These are phyloP conservation scores for Picea glauca DNA, from an alignment of 75 land plant genomes.

Conservation along the genomic window DNA sequence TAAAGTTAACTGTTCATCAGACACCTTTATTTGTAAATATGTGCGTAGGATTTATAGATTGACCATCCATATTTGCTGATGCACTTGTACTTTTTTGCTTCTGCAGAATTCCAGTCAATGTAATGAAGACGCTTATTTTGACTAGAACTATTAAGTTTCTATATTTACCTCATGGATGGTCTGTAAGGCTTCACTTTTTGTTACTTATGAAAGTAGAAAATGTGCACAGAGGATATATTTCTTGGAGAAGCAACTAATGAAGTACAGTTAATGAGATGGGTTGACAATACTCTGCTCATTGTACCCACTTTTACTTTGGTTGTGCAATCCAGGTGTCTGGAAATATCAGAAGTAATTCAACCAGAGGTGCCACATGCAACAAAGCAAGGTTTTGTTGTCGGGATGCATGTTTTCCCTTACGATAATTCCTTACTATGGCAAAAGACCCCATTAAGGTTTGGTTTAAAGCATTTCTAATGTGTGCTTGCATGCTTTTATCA, in stretches of 20 bases:
- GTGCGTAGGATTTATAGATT: too few species aligned
- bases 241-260: slow-evolving; percentile 91
- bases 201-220: slow-evolving; percentile 37
- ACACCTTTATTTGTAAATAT: too few species aligned
- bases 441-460: slow-evolving; percentile 66
- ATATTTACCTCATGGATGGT: too few species aligned
- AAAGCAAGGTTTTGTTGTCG: slow-evolving; percentile 84
- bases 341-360: slow-evolving; percentile 85
- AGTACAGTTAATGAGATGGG: slow-evolving; percentile 87
- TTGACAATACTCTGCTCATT: slow-evolving; percentile 83
- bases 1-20: too few species aligned
- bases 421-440: slow-evolving; percentile 88
- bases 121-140: too few species aligned
- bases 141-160: too few species aligned
- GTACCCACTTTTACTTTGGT: slow-evolving; percentile 71
- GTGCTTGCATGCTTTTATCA: slow-evolving; percentile 23
- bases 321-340: slow-evolving; percentile 68
- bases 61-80: too few species aligned
- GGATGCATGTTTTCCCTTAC: slow-evolving; percentile 86
- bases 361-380: slow-evolving; percentile 85
- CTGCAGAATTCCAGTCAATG: too few species aligned
- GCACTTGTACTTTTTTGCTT: too few species aligned
- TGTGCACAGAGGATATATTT: slow-evolving; percentile 65
- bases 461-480: slow-evolving; percentile 49
- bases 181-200: too few species aligned